These are phyloP conservation scores for Cutaneotrichosporon mucoides DNA, from an alignment of 1,284 basidiomycete genomes.

Conservation along the genomic window DNA sequence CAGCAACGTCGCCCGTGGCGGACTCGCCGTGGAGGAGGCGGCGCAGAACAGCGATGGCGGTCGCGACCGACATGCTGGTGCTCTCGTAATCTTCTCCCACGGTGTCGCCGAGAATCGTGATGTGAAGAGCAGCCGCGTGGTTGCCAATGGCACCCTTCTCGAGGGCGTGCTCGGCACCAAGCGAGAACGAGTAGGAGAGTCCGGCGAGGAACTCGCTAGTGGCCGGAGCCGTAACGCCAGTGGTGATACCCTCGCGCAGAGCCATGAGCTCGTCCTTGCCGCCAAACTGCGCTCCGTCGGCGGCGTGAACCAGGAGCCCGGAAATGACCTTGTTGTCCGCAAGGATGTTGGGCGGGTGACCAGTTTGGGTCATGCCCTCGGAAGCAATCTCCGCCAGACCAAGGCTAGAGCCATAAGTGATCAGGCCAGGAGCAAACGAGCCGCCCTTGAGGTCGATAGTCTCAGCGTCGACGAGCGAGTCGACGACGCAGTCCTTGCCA, in stretches of 20 bases:
- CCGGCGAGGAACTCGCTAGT: conserved; percentile 55
- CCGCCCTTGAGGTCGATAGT: conserved; percentile 50
- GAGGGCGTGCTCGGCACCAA: conserved; percentile 61
- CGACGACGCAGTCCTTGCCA: conserved; percentile 25
- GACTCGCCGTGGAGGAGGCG: conserved; percentile 54
- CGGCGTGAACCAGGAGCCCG: conserved; percentile 59
- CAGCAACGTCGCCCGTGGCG: conserved; percentile 49
- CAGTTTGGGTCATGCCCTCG: conserved; percentile 66
- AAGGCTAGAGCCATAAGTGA: conserved; percentile 47
- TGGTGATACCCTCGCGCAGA: conserved; percentile 57
- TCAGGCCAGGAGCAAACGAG: conserved; percentile 47
- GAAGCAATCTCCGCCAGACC: conserved; percentile 51
- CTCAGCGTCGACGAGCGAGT: conserved; percentile 17
- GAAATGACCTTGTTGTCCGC: conserved; percentile 55
- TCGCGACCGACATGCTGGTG: conserved; percentile 56
- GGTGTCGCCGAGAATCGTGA: conserved; percentile 52
- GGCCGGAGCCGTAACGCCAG: conserved; percentile 54
- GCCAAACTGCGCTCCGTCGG: conserved; percentile 68
- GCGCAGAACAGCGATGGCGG: conserved; percentile 67
- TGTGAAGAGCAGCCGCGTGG: conserved; percentile 66
- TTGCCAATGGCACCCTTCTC: conserved; percentile 64
- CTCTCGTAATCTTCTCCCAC: conserved; percentile 29
- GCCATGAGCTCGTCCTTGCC: conserved; percentile 63
- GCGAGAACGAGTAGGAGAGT: conserved; percentile 62
- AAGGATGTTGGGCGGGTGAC: conserved; percentile 32